Base-by-base conservation (phyloP, 2,329 filamentous ascomycete species). In the Fusarium mexicanum region DNA sequence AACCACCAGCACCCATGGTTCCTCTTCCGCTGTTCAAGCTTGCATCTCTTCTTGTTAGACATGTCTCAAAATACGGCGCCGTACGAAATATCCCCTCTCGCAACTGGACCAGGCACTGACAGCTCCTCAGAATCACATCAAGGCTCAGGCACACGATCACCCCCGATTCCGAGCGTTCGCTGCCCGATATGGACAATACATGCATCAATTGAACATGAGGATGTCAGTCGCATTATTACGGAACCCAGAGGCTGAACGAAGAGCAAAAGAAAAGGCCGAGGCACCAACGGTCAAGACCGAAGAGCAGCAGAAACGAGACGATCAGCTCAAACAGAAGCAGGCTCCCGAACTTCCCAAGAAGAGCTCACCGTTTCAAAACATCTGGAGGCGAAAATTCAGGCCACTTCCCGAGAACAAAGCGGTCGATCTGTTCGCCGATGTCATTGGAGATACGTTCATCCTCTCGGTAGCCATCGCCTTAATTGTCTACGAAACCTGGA, bases 61-160 rank as follows among this genome's bases (percentile, higher is more conserved):
- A 92, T 79, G 83, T 92, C 61, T 92, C 90, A 64, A 92, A 92
- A 83, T 92, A 92, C 85, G 90, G 90, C 79, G 90, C 91, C 63
- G 90, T 92, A 87, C 76, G 89, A 83, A 53, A 20, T 26, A n/a
- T 33, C 31, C 61, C 29, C 35, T 48, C 35, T 38, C n/a, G 26
- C 31, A 31, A 38, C 29, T 17, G 35, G 41, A 38, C 44, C 26
- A 35, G 24, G 48, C 37, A 41, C 76, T 79, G 60, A 79, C 61
- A 46, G 35, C 14, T 40, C 8, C 14, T 29, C 71, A 92, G 90
- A 92, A 92, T 79, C 89, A 84, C 73, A 92, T 92, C 78, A 92
- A 92, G 79, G 83, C 84, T 38, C 90, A 91, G 80, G 91, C 90
- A 54, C 90, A 92, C 77, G 90, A 92, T 48, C 90, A 92, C 76